Percentiles rank a stretch among this genome's conserved stretches.
Evolutionary conservation across 1,284 basidiomycete genomes (phyloP).

Genomic region (Sporisorium exsertum): DNA sequence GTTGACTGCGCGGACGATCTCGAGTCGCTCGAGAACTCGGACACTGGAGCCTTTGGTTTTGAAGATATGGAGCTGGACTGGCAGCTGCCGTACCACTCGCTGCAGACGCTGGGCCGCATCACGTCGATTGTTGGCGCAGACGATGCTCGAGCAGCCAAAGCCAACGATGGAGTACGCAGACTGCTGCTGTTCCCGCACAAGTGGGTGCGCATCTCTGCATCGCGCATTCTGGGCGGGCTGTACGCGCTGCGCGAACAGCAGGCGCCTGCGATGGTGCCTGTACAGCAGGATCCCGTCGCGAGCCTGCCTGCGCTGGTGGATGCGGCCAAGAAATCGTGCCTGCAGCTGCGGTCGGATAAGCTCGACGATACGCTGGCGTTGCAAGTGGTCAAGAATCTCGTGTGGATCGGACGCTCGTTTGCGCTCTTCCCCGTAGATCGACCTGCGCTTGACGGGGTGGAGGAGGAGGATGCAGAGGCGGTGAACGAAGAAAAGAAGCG

Average conservation of each 20-base stretch:
- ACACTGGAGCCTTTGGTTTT: constrained; percentile 62
- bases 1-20: constrained; percentile 52
- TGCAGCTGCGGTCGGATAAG: constrained; percentile 84
- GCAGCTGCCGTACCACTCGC: constrained; percentile 85
- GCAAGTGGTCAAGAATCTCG: constrained; percentile 93
- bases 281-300: constrained; percentile 70
- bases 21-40: constrained; percentile 41
- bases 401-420: constrained; percentile 81
- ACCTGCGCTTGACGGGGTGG: constrained; percentile 21
- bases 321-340: constrained; percentile 80
- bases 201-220: constrained; percentile 89
- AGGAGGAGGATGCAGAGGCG: background rate
- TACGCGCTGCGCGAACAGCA: constrained; percentile 70
- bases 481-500: constrained; percentile 13
- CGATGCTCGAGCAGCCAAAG: constrained; percentile 4
- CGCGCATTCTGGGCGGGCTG: constrained; percentile 80
- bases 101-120: constrained; percentile 39
- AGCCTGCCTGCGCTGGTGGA: constrained; percentile 76
- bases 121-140: constrained; percentile 11
- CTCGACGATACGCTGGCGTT: constrained; percentile 82
- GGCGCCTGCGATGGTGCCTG: constrained; percentile 33
- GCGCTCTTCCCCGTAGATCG: constrained; percentile 46
- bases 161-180: constrained; percentile 74
- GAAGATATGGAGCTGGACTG: constrained; percentile 76
- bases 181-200: constrained; percentile 90